These are phyloP conservation scores for Neurospora tetraspora DNA, from an alignment of 495 filamentous ascomycete genomes.

Conservation along the genomic window DNA sequence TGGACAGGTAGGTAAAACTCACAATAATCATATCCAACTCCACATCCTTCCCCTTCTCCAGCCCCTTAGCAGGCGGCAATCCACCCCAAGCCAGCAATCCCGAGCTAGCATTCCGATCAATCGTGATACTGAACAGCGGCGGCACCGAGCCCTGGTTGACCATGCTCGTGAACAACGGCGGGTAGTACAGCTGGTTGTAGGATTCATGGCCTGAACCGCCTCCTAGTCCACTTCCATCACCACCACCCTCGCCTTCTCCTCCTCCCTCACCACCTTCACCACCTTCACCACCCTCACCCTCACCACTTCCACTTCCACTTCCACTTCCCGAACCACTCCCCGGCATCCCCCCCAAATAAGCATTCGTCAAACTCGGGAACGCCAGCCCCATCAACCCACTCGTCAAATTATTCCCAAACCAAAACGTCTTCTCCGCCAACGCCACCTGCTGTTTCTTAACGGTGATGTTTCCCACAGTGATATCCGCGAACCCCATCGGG, in stretches of 20 bases:
- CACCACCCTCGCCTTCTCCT: background rate
- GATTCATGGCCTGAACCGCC: slow-evolving; percentile 18
- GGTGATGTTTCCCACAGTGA: slow-evolving; percentile 45
- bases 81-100: slow-evolving; percentile 47
- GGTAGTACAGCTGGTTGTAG: slow-evolving; percentile 34
- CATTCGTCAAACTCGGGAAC: slow-evolving; percentile 46
- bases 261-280: background rate
- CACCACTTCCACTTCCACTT: no score
- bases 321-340: no score
- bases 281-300: background rate
- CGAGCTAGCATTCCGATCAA: slow-evolving; percentile 27
- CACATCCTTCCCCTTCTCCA: slow-evolving; percentile 18
- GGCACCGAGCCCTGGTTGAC: slow-evolving; percentile 39
- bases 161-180: slow-evolving; percentile 49
- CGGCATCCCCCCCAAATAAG: slow-evolving; percentile 10
- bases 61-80: slow-evolving; percentile 23
- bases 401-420: slow-evolving; percentile 37
- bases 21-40: slow-evolving; percentile 32
- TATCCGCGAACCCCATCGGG: slow-evolving; percentile 45
- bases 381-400: slow-evolving; percentile 53
- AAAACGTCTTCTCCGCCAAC: slow-evolving; percentile 26
- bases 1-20: slow-evolving; percentile 4
- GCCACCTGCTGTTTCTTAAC: slow-evolving; percentile 40
- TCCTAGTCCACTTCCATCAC: slow-evolving; percentile 5
- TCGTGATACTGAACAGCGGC: slow-evolving; percentile 47